Conservation (phyloP, 768 basidiomycete genomes). For the Naganishia vishniacii region DNA sequence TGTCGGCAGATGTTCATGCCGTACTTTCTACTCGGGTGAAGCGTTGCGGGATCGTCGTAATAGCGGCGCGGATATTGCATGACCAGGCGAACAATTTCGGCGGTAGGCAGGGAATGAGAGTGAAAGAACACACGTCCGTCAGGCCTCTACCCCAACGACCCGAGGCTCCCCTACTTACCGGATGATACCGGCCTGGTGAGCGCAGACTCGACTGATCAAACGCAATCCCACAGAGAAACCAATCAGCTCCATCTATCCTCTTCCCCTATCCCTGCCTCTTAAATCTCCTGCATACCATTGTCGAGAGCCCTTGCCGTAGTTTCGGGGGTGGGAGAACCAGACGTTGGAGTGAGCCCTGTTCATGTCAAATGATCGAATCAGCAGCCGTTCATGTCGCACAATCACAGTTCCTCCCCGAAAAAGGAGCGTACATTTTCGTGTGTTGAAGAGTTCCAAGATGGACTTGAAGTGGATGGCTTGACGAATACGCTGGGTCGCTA, state of each 20-base stretch:
- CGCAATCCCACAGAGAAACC: neutral
- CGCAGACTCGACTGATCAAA: conserved; percentile 74
- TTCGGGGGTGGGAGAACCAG: conserved; percentile 95
- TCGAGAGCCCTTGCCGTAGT: conserved; percentile 89
- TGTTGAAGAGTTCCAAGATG: conserved; percentile 21
- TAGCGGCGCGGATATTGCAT: too few relatives aligned
- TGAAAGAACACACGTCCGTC: neutral
- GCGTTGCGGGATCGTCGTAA: neutral
- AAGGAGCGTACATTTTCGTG: conserved; percentile 15
- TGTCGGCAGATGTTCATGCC: conserved; percentile 96
- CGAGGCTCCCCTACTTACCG: conserved; percentile 59
- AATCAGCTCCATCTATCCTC: neutral
- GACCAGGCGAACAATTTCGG: too few relatives aligned
- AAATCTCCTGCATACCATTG: conserved; percentile 66
- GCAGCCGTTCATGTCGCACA: neutral
- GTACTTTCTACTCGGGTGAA: conserved; percentile 16
- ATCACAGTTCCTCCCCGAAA: neutral
- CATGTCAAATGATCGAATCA: neutral
- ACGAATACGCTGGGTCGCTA: conserved; percentile 22
- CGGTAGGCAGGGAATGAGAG: too few relatives aligned
- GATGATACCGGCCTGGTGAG: conserved; percentile 95
- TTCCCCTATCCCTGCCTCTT: neutral
- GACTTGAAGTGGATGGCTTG: conserved; percentile 21
- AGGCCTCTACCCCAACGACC: neutral
- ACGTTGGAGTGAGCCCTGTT: conserved; percentile 97